phyloP scores from a whole-genome alignment of 768 basidiomycete genomes.

The Russula olivacea region DNA sequence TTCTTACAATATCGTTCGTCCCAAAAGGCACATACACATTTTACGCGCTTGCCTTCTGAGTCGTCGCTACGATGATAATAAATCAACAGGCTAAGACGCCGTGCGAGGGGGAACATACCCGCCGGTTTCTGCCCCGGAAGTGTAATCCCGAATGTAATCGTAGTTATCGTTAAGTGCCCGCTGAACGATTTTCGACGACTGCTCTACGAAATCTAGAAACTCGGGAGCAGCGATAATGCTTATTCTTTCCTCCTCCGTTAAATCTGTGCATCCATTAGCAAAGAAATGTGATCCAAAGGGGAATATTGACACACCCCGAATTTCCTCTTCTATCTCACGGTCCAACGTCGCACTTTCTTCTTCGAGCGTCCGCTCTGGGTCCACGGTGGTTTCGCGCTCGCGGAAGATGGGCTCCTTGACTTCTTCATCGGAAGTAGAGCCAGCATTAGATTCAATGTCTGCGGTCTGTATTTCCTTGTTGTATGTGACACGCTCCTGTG shows the following conservation, averaged over 20 bases:
- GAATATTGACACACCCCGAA: constrained; percentile 51
- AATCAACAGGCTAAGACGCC: background rate
- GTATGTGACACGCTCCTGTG: constrained; percentile 70
- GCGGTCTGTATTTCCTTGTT: constrained; percentile 84
- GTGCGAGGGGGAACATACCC: constrained; percentile 46
- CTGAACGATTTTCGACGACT: constrained; percentile 92
- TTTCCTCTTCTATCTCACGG: constrained; percentile 80
- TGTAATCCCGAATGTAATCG: constrained; percentile 96
- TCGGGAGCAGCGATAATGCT: constrained; percentile 83
- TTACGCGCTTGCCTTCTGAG: constrained; percentile 82
- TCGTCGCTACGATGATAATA: constrained; percentile 56
- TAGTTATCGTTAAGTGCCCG: constrained; percentile 92
- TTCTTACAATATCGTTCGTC: constrained; percentile 91
- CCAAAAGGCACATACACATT: constrained; percentile 89
- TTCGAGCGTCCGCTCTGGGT: constrained; percentile 62
- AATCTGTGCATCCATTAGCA: constrained; percentile 42
- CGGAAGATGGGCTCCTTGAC: constrained; percentile 61
- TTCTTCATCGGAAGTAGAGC: constrained; percentile 58
- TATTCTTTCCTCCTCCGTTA: constrained; percentile 80
- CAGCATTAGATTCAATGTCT: constrained; percentile 50
- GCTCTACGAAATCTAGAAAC: constrained; percentile 90
- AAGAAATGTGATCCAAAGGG: background rate
- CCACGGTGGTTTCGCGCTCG: constrained; percentile 62
- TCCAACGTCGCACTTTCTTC: constrained; percentile 81
- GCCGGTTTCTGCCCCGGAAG: constrained; percentile 78